phyloP scores from a whole-genome alignment of 2,329 filamentous ascomycete species.

The Fusarium sp. region DNA sequence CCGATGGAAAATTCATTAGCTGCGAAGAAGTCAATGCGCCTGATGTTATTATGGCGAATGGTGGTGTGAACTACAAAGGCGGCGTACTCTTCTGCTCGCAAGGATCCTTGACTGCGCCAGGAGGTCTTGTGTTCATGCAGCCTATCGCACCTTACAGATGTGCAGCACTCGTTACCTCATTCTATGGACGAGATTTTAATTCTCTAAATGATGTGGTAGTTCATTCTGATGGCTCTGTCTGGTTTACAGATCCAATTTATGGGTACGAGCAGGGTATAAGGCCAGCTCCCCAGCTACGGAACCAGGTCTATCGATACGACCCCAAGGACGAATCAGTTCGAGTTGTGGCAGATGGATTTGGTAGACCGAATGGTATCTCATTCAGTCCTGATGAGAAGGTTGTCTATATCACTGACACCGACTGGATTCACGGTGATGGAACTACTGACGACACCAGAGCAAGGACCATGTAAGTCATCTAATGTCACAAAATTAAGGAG shows the following conservation, averaged over 20 bases:
- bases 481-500: rapidly evolving
- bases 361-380: slow-evolving; percentile 58
- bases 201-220: slow-evolving; percentile 62
- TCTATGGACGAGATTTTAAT: slow-evolving; percentile 60
- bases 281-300: slow-evolving; percentile 56
- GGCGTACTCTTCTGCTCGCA: slow-evolving; percentile 57
- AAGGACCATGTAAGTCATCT: slow-evolving; percentile 44
- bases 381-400: slow-evolving; percentile 59
- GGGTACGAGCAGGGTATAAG: slow-evolving; percentile 61
- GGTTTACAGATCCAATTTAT: slow-evolving; percentile 64
- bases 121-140: slow-evolving; percentile 51
- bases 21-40: slow-evolving; percentile 51
- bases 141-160: slow-evolving; percentile 47
- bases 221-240: slow-evolving; percentile 56
- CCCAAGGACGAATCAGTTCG: slow-evolving; percentile 53
- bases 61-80: slow-evolving; percentile 59
- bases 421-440: slow-evolving; percentile 50
- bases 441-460: slow-evolving; percentile 43
- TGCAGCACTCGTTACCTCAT: slow-evolving; percentile 52
- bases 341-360: slow-evolving; percentile 61
- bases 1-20: slow-evolving; percentile 15
- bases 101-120: slow-evolving; percentile 43
- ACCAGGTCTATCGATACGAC: slow-evolving; percentile 62
- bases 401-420: slow-evolving; percentile 60
- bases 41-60: slow-evolving; percentile 59